Percentiles rank a stretch among this genome's conserved stretches.
Conservation (phyloP, 73 alveolate species). For the Blepharisma stoltei region DNA sequence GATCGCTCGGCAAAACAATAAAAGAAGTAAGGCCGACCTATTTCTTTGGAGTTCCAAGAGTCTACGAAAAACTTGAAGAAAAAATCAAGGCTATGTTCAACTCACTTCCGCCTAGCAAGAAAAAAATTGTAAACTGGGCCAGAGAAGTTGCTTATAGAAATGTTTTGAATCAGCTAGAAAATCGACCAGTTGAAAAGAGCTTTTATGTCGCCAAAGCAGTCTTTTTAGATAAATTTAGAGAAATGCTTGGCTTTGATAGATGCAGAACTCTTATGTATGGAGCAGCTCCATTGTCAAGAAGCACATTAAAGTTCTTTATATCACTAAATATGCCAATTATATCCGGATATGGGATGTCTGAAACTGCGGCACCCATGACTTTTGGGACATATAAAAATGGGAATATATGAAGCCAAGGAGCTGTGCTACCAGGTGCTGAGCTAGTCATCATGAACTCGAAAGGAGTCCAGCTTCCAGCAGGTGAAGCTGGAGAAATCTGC, state of each 20-base stretch:
- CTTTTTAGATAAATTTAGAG: slow-evolving; percentile 55
- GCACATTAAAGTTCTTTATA: not conserved
- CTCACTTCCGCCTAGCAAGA: slow-evolving; percentile 40
- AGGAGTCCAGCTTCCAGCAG: slow-evolving; percentile 6
- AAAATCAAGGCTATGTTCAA: slow-evolving; percentile 57
- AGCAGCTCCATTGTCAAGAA: slow-evolving; percentile 51
- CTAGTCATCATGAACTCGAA: slow-evolving; percentile 57
- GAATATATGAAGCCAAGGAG: slow-evolving; percentile 56
- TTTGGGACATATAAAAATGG: slow-evolving; percentile 33
- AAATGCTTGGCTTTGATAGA: slow-evolving; percentile 68
- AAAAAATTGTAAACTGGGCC: slow-evolving; percentile 68
- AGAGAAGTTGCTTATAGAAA: slow-evolving; percentile 50
- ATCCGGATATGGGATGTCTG: slow-evolving; percentile 64
- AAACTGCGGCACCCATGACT: slow-evolving; percentile 63
- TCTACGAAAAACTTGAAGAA: slow-evolving; percentile 80
- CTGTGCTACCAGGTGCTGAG: slow-evolving; percentile 50
- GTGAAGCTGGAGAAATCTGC: slow-evolving; percentile 91
- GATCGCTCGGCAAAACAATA: slow-evolving; percentile 64
- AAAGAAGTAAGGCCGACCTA: slow-evolving; percentile 68
- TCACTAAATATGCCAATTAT: slow-evolving; percentile 21
- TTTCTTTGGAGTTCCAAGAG: slow-evolving; percentile 83
- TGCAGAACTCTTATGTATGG: slow-evolving; percentile 52
- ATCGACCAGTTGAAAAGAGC: slow-evolving; percentile 49
- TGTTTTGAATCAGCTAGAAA: slow-evolving; percentile 40
- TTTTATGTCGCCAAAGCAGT: slow-evolving; percentile 53